These are phyloP conservation scores for Penicillium ochrochloron DNA, from an alignment of 495 filamentous ascomycete species.

Conservation along the genomic window DNA sequence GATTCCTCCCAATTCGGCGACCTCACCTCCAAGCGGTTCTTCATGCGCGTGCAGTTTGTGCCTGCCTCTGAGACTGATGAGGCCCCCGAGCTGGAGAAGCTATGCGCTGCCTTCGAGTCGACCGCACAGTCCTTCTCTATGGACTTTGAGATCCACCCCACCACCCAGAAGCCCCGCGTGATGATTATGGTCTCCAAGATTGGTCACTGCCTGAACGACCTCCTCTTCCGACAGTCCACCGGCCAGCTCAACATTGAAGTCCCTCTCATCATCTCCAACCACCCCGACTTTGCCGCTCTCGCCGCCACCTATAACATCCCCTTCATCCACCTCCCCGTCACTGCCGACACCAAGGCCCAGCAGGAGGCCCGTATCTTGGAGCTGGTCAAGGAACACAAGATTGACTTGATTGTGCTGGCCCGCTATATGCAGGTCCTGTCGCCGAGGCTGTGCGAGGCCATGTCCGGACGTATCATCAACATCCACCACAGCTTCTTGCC, in stretches of 20 bases:
- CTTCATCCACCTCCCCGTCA: conserved; percentile 76
- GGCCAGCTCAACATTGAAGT: conserved; percentile 67
- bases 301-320: conserved; percentile 71
- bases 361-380: conserved; percentile 70
- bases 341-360: conserved; percentile 65
- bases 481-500: conserved; percentile 82
- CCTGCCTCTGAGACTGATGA: conserved; percentile 41
- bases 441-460: conserved; percentile 68
- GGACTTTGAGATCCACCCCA: conserved; percentile 65
- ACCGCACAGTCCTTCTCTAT: conserved; percentile 62
- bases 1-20: conserved; percentile 78
- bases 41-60: conserved; percentile 77
- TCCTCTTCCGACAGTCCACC: conserved; percentile 71
- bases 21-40: conserved; percentile 66
- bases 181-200: conserved; percentile 85
- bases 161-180: conserved; percentile 65
- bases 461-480: conserved; percentile 79
- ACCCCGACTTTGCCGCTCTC: conserved; percentile 69
- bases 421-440: conserved; percentile 84
- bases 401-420: conserved; percentile 77
- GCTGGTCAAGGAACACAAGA: conserved; percentile 61
- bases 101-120: conserved; percentile 51
- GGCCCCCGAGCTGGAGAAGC: conserved; percentile 48
- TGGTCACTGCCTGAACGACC: conserved; percentile 78
- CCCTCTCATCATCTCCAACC: conserved; percentile 71